A percentile compares a stretch with the other conserved stretches of the same genome.
phyloP scores from a whole-genome alignment of 106 monocot genomes.

The Xerophyta viscosa region DNA sequence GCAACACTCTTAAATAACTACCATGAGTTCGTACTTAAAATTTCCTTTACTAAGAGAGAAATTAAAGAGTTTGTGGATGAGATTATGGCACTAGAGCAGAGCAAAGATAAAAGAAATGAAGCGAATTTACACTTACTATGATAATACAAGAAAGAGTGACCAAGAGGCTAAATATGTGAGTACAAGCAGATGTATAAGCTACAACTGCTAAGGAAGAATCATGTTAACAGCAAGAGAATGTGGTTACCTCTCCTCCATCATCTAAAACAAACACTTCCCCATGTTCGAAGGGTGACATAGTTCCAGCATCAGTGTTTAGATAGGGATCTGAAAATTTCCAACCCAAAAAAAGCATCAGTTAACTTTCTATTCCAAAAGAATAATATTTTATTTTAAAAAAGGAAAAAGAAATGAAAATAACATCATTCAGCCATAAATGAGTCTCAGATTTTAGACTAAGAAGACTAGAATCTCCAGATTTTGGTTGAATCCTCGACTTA shows the following conservation, averaged over 20 bases:
- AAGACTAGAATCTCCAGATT: not conserved
- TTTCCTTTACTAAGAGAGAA: too few relatives aligned
- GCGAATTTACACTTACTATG: not conserved
- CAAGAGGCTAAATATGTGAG: not conserved
- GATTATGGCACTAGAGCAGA: not conserved
- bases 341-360: not conserved
- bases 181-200: not conserved
- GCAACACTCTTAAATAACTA: not conserved
- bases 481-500: too few relatives aligned
- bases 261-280: conserved; percentile 14
- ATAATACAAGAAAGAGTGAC: not conserved
- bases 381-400: too few relatives aligned
- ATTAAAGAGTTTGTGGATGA: too few relatives aligned
- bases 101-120: not conserved
- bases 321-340: conserved; percentile 2
- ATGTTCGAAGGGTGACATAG: conserved; percentile 10
- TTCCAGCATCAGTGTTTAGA: conserved; percentile 9
- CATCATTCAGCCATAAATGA: not conserved
- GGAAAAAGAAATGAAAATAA: not conserved
- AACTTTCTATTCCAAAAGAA: too few relatives aligned
- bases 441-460: not conserved
- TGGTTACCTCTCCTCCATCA: conserved; percentile 8
- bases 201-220: not conserved
- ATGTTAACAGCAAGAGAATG: not conserved
- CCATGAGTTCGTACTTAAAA: too few relatives aligned